Evolutionary conservation across 352 stramenopile genomes (phyloP), one percentile per base, ranked within the genome.

Genomic region (Phytopythium vexans): DNA sequence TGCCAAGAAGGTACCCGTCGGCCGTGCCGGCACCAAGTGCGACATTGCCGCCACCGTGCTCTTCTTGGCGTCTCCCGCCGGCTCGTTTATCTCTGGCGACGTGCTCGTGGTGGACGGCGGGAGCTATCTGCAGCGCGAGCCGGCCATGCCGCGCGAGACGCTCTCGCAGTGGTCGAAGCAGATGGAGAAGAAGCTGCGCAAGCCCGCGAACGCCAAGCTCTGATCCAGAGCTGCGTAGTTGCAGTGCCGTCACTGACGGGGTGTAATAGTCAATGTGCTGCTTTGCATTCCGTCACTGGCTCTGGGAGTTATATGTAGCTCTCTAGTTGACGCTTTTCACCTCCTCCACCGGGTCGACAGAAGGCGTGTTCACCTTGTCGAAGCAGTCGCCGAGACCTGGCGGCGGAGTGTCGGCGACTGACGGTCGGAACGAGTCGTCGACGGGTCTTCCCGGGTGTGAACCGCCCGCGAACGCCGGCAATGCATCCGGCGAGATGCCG

Each of bases 101-200:
- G 85, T 86, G 21, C 56, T 96, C 38, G 85, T 95, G 47, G 84
- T 94, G 14, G 88, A 96, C 54, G 88, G 88, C 49, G 87, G 70
- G 50, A 58, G 85, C 46, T 96, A 93, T 66, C 60, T 96, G 41
- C 89, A 71, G 65, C 89, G 88, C 60, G 64, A 76, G 14, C 81
- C 82, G 8, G 52, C 84, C 8, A 80, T 95, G 66, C 66, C 74
- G 2, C 82, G 81, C 44, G 82, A 90, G 57, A 72, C 73, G 49
- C 74, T 96, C 33, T 75, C 75, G 33, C 42, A 48, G 21, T 90
- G 88, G 80, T 96, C 84, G 44, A 87, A 92, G 65, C 56, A 68
- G 21, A 81, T 90, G 81, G 77, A 85, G 57, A 75, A 88, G 66
- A 83, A 92, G 67, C 70, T 69, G 41, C 67, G 77, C 57, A 65